phyloP scores from a whole-genome alignment of 2,329 filamentous ascomycete species.

The Neofusicoccum laricinum region DNA sequence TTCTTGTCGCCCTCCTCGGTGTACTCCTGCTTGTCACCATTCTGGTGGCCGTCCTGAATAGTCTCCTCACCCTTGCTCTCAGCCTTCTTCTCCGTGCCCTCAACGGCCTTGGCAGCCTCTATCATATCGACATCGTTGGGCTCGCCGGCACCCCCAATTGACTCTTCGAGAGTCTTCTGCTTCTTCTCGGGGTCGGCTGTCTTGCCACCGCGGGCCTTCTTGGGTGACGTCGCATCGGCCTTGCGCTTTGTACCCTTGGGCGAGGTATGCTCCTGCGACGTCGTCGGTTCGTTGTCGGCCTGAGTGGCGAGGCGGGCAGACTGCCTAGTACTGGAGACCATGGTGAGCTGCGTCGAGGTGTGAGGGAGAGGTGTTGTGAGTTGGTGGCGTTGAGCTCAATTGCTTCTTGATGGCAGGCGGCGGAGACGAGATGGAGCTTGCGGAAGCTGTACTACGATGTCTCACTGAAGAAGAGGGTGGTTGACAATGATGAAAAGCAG shows the following conservation, averaged over 20 bases:
- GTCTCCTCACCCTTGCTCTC: constrained; percentile 20
- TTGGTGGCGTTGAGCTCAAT: not conserved
- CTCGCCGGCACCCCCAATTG: constrained; percentile 34
- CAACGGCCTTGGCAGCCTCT: constrained; percentile 21
- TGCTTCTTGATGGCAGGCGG: not conserved
- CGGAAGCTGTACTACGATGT: constrained; percentile 1
- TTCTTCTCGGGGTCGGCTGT: constrained; percentile 37
- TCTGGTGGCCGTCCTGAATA: not conserved
- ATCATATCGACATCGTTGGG: constrained; percentile 22
- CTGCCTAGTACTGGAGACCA: constrained; percentile 2
- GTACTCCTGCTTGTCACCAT: constrained; percentile 24
- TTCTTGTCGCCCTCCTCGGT: constrained; percentile 11
- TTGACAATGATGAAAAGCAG: not conserved
- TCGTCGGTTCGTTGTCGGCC: not conserved
- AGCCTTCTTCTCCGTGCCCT: constrained; percentile 21
- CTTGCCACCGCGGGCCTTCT: constrained; percentile 43
- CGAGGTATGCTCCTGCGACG: constrained; percentile 21
- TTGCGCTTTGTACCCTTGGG: constrained; percentile 40
- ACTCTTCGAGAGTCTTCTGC: constrained; percentile 55
- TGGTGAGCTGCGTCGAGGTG: not conserved
- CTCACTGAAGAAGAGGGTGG: not conserved
- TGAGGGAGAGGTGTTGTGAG: not conserved
- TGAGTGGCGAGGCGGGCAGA: not conserved
- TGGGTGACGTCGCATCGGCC: constrained; percentile 32
- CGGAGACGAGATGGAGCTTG: not conserved